Percentiles rank a stretch among this genome's conserved stretches.
phyloP scores from a whole-genome alignment of 768 basidiomycete genomes.

The Goffeauzyma gilvescens region DNA sequence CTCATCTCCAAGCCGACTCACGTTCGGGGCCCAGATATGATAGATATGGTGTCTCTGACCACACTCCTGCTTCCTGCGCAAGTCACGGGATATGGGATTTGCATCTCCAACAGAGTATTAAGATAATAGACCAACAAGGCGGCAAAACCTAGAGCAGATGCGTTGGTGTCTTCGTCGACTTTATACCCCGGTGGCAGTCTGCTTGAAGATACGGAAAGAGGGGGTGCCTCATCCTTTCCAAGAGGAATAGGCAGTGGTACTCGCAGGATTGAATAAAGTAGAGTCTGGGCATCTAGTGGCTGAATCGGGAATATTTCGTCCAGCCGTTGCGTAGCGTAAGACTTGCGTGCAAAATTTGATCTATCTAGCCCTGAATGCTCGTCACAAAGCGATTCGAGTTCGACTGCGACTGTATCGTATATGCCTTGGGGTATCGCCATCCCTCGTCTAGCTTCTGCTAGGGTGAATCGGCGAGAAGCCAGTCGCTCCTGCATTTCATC shows the following conservation, averaged over 20 bases:
- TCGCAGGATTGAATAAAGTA: constrained; percentile 72
- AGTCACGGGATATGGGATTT: constrained; percentile 70
- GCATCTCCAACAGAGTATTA: constrained; percentile 55
- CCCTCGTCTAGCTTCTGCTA: too few relatives aligned
- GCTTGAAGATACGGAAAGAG: constrained; percentile 46
- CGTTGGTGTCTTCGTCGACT: constrained; percentile 66
- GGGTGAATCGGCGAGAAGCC: too few relatives aligned
- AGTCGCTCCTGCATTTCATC: too few relatives aligned
- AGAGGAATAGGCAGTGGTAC: constrained; percentile 86
- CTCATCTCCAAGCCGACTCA: constrained; percentile 35
- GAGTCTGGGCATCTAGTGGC: constrained; percentile 56
- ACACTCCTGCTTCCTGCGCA: constrained; percentile 77
- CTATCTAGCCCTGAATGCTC: too few relatives aligned
- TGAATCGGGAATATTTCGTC: constrained; percentile 75
- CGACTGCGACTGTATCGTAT: too few relatives aligned
- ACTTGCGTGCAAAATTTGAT: too few relatives aligned
- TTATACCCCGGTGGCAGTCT: constrained; percentile 34
- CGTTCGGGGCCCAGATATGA: constrained; percentile 90
- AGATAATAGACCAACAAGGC: constrained; percentile 71
- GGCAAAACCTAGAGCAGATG: constrained; percentile 75
- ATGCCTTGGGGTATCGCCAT: too few relatives aligned
- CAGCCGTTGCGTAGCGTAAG: too few relatives aligned
- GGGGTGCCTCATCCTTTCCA: constrained; percentile 53
- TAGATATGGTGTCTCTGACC: constrained; percentile 78
- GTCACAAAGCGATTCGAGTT: too few relatives aligned